Conservation (phyloP, 2,329 filamentous ascomycete genomes). For the Diaporthe ampelina region DNA sequence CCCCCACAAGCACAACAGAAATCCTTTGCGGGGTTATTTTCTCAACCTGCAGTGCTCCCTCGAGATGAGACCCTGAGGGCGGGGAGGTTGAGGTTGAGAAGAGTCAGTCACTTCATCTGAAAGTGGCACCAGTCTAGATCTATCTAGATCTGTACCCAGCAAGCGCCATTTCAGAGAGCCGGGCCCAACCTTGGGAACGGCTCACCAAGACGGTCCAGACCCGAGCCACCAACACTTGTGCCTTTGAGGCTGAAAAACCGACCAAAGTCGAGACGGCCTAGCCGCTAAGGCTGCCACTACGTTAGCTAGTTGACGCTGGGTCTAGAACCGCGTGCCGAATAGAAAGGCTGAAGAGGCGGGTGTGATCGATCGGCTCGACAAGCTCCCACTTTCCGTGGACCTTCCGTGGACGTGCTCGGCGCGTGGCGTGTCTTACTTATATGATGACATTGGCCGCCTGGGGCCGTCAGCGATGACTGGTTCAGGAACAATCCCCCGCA, state of each 20-base stretch:
- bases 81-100: not conserved
- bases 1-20: too few relatives aligned
- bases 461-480: not conserved
- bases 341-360: not conserved
- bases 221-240: not conserved
- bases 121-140: slow-evolving; percentile 22
- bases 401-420: slow-evolving; percentile 9
- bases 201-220: slow-evolving; percentile 6
- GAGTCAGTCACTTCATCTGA: not conserved
- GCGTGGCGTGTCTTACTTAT: slow-evolving; percentile 12
- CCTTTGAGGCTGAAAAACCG: slow-evolving; percentile 16
- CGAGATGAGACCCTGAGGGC: not conserved
- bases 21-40: not conserved
- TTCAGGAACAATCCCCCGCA: not conserved
- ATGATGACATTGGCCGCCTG: not conserved
- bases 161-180: slow-evolving; percentile 8
- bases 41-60: not conserved
- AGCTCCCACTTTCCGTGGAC: not conserved
- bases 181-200: not conserved
- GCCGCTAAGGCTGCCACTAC: slow-evolving; percentile 15
- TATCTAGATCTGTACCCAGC: not conserved
- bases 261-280: slow-evolving; percentile 19
- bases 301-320: slow-evolving; percentile 6
- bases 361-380: not conserved
- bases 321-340: not conserved